phyloP scores from a whole-genome alignment of 805 yeast genomes.

The Metschnikowia continentalis region DNA sequence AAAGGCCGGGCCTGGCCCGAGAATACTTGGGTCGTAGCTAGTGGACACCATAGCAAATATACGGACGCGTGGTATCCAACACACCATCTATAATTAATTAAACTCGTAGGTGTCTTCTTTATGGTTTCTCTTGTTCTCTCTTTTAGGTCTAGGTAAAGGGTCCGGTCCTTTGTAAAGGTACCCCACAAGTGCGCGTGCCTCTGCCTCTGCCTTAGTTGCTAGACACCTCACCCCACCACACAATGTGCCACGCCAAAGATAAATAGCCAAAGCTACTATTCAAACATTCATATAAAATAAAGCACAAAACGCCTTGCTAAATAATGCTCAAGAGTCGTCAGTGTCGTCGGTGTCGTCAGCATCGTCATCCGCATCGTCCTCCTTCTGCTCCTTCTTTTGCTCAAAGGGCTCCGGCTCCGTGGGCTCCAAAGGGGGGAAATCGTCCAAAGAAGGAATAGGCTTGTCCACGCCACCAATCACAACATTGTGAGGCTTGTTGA shows the following conservation, averaged over 20 bases:
- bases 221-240: too few relatives aligned
- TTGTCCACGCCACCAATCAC: slow-evolving; percentile 17
- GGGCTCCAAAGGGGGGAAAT: slow-evolving; percentile 18
- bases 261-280: background rate
- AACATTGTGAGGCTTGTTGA: slow-evolving; percentile 37
- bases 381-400: background rate
- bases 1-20: too few relatives aligned
- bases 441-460: slow-evolving; percentile 15
- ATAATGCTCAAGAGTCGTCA: background rate
- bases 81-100: too few relatives aligned
- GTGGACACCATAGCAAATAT: too few relatives aligned
- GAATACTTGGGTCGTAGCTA: too few relatives aligned
- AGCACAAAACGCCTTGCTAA: too few relatives aligned
- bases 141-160: background rate
- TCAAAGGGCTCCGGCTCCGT: slow-evolving; percentile 6
- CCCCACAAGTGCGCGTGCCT: background rate
- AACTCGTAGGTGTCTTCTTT: too few relatives aligned
- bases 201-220: background rate
- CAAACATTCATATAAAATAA: background rate
- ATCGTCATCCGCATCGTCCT: too few relatives aligned
- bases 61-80: too few relatives aligned
- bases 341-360: background rate
- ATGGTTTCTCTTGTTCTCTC: too few relatives aligned
- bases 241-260: background rate
- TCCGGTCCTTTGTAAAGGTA: background rate